These are phyloP conservation scores for Phaeosphaeria sp. DNA, from an alignment of 2,329 filamentous ascomycete genomes.

Conservation along the genomic window DNA sequence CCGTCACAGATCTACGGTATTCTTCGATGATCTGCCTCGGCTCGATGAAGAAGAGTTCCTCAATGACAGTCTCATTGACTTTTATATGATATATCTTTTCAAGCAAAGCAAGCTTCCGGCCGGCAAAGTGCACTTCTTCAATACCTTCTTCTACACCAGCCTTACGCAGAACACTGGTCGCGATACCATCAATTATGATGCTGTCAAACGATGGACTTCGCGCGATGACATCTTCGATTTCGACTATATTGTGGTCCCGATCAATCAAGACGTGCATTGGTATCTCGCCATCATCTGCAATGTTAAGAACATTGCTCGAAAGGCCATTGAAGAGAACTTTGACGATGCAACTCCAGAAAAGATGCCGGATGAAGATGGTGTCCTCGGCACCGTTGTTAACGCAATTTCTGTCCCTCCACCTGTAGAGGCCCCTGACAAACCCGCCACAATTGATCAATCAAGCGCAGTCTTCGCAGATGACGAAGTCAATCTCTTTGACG, in stretches of 20 bases:
- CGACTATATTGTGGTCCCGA: slow-evolving; percentile 89
- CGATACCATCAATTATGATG: slow-evolving; percentile 77
- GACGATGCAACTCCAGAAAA: slow-evolving; percentile 5
- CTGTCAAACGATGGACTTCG: slow-evolving; percentile 82
- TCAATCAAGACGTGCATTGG: slow-evolving; percentile 88
- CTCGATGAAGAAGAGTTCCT: slow-evolving; percentile 85
- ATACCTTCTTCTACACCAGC: slow-evolving; percentile 87
- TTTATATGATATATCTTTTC: slow-evolving; percentile 70
- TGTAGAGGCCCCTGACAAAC: background rate
- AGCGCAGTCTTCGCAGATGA: background rate
- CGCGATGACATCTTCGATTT: slow-evolving; percentile 77
- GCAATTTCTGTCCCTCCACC: background rate
- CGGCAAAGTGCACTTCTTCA: slow-evolving; percentile 82
- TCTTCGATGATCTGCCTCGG: slow-evolving; percentile 74
- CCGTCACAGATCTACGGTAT: slow-evolving; percentile 68
- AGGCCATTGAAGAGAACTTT: slow-evolving; percentile 21
- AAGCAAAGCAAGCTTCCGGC: slow-evolving; percentile 54
- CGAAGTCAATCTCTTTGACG: slow-evolving; percentile 29
- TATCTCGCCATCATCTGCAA: slow-evolving; percentile 97
- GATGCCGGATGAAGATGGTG: background rate
- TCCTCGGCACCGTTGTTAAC: background rate
- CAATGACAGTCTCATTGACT: slow-evolving; percentile 91
- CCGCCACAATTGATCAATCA: background rate
- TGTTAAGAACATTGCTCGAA: slow-evolving; percentile 66
- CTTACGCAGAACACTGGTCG: slow-evolving; percentile 64